These are phyloP conservation scores for Debaryomyces robertsiae DNA, from an alignment of 1,139 yeast species.

Conservation along the genomic window DNA sequence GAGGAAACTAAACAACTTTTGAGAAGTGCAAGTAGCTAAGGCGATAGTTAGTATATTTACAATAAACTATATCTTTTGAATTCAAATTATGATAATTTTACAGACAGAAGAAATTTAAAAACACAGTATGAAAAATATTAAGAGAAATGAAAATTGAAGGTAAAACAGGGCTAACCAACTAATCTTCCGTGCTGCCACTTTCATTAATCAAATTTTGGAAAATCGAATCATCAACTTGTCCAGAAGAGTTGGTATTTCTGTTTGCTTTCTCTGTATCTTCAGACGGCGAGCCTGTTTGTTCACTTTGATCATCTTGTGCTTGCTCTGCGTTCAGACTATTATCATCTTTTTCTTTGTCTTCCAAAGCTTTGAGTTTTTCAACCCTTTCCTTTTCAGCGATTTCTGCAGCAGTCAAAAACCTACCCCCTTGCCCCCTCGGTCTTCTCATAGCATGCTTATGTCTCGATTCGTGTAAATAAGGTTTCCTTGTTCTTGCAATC, in stretches of 20 bases:
- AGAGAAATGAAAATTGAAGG: not conserved
- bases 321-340: conserved; percentile 3
- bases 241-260: not conserved
- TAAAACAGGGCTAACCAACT: not conserved
- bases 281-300: not conserved
- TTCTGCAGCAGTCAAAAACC: conserved; percentile 95
- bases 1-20: conserved; percentile 24
- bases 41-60: conserved; percentile 3
- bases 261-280: conserved; percentile 4
- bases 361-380: conserved; percentile 49
- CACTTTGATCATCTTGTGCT: conserved; percentile 4
- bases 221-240: conserved; percentile 18
- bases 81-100: not conserved
- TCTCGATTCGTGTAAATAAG: conserved; percentile 94
- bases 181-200: conserved; percentile 11
- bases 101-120: conserved; percentile 2
- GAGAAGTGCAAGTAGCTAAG: conserved; percentile 10
- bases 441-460: conserved; percentile 99
- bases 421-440: conserved; percentile 98
- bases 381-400: conserved; percentile 79
- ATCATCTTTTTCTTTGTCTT: conserved; percentile 26
- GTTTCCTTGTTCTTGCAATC: conserved; percentile 88
- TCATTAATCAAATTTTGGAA: conserved; percentile 19
- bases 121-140: conserved; percentile 3
- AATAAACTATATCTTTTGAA: conserved; percentile 4